These are phyloP conservation scores for Ascosphaera acerosa DNA, from an alignment of 2,329 filamentous ascomycete species.

Conservation along the genomic window DNA sequence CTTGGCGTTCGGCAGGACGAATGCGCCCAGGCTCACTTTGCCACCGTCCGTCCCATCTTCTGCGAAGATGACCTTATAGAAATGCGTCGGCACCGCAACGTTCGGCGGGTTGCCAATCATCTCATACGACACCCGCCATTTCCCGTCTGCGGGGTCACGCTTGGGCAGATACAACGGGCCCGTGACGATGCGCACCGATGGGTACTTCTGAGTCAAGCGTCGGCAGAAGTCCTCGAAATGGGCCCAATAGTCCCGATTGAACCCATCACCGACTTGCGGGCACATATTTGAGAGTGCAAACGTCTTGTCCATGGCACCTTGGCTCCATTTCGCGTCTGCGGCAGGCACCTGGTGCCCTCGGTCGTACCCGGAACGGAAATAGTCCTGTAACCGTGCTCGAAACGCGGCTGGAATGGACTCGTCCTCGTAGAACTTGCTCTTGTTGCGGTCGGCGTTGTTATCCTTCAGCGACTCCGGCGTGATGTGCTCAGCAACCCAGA, in stretches of 20 bases:
- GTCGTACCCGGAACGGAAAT: slow-evolving; percentile 85
- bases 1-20: slow-evolving; percentile 74
- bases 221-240: slow-evolving; percentile 97
- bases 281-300: slow-evolving; percentile 94
- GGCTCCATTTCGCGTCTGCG: slow-evolving; percentile 87
- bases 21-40: slow-evolving; percentile 72
- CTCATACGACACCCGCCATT: slow-evolving; percentile 91
- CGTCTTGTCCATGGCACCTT: slow-evolving; percentile 82
- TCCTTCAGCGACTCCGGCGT: slow-evolving; percentile 57
- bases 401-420: slow-evolving; percentile 55
- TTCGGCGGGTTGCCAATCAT: slow-evolving; percentile 84
- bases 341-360: slow-evolving; percentile 92
- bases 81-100: slow-evolving; percentile 90
- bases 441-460: slow-evolving; percentile 56
- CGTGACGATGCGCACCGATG: slow-evolving; percentile 72
- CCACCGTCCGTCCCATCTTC: slow-evolving; percentile 49
- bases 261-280: slow-evolving; percentile 90
- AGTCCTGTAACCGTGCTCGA: slow-evolving; percentile 75
- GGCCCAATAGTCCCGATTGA: slow-evolving; percentile 98
- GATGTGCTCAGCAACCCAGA: slow-evolving; percentile 94
- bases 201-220: slow-evolving; percentile 53
- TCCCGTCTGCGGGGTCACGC: slow-evolving; percentile 55
- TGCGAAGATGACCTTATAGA: slow-evolving; percentile 96
- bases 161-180: slow-evolving; percentile 83
- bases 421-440: slow-evolving; percentile 69